Base-by-base conservation (phyloP, 805 yeast species). In the Saccharomycopsis fodiens region DNA sequence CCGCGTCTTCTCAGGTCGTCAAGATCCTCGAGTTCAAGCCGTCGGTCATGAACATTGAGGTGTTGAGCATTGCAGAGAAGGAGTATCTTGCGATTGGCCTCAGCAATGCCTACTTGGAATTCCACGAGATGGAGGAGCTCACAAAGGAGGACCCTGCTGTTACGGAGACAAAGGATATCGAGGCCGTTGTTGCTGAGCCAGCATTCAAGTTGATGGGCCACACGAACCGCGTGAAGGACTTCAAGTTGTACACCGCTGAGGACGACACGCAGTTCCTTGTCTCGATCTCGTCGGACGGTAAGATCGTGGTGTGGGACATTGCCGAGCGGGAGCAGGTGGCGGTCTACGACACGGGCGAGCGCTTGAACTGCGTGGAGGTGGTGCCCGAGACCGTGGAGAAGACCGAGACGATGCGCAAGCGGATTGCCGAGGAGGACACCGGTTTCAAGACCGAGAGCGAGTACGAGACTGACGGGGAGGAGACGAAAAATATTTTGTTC, bases 201-300 rank as follows among this genome's bases (percentile, higher is more conserved):
- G 73, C 58, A 12, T 82, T 82, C 60, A 63, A 65, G 23, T 67
- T 91, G 30, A 74, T 72, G 43, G 97, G 97, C 1, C 97, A 91
- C 59, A 75, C 93, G 6, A 78, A 75, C 52, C 77, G 98, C 61
- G 82, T 91, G 36, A 91, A 91, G 64, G 95, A 81, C 52, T 71
- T 93, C 54, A 66, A 78, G 16, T 68, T 79, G 40, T 73, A 71
- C 55, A 54, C 41, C 32, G 47, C 48, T 3, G 69, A 66, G 16
- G 21, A 29, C 20, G 20, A 23, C 8, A 29, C 35, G 10, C 17
- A 12, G 16, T 83, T 73, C 57, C 62, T 93, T 57, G 73, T 85
- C 0, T 82, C 95, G 2, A 85, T 88, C 10, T 85, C 96, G 0
- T 85, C 97, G 0, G 97, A 91, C 62, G 97, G 97, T 21, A 84